A percentile compares a stretch with the other conserved stretches of the same genome.
phyloP scores from a whole-genome alignment of 2,329 filamentous ascomycete species.

The Apiospora arundinis region DNA sequence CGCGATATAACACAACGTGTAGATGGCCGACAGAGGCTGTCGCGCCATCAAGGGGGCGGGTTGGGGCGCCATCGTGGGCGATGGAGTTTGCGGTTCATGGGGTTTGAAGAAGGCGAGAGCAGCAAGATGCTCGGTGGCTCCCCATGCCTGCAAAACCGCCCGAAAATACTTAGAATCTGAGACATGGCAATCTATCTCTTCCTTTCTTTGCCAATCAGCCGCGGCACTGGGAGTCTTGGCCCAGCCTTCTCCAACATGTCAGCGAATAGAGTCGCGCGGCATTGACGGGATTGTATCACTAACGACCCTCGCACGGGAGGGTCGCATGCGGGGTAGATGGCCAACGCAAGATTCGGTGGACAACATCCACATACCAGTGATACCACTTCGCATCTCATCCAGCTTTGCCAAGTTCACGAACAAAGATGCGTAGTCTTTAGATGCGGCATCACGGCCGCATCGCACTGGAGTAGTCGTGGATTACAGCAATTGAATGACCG shows the following conservation, averaged over 20 bases:
- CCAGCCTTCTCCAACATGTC: neutral
- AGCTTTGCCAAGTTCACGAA: no score
- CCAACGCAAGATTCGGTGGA: neutral
- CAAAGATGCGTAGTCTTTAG: neutral
- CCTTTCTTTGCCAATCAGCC: neutral
- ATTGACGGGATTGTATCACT: neutral
- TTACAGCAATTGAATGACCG: neutral
- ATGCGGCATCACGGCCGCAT: neutral
- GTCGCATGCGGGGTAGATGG: neutral
- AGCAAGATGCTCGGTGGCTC: neutral
- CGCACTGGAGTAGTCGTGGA: neutral
- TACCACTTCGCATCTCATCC: neutral
- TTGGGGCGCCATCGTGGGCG: neutral
- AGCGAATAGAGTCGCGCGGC: neutral
- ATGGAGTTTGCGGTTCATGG: neutral
- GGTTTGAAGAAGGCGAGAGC: neutral
- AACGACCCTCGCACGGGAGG: neutral
- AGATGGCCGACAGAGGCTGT: constrained; percentile 29
- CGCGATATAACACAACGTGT: constrained; percentile 27
- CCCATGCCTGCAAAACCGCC: no score
- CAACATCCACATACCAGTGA: neutral
- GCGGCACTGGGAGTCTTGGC: neutral
- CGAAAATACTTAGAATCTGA: neutral
- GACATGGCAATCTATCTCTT: neutral
- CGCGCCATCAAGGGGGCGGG: constrained; percentile 31